A percentile compares a stretch with the other conserved stretches of the same genome.
phyloP scores from a whole-genome alignment of 768 basidiomycete species.

The Phylloporus arenicola region DNA sequence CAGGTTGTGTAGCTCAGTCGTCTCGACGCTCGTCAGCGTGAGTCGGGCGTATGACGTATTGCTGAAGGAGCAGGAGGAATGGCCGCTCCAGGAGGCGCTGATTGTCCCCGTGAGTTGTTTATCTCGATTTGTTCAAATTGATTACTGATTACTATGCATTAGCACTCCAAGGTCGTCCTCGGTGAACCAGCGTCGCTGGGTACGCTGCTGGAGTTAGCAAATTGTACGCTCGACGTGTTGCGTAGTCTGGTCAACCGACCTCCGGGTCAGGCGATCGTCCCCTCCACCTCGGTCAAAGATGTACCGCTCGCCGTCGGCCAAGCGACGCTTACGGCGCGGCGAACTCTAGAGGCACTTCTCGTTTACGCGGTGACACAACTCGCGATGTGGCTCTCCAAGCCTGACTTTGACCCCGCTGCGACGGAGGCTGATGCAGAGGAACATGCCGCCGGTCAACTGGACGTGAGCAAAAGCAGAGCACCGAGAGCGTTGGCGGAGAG shows the following conservation, averaged over 20 bases:
- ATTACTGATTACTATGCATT: background rate
- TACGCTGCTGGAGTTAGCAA: constrained; percentile 81
- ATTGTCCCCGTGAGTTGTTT: constrained; percentile 60
- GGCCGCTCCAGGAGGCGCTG: constrained; percentile 63
- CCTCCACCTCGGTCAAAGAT: constrained; percentile 27
- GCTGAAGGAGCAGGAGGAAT: constrained; percentile 59
- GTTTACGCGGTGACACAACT: constrained; percentile 74
- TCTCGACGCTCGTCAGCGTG: constrained; percentile 64
- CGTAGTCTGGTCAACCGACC: constrained; percentile 61
- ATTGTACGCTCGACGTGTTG: constrained; percentile 69
- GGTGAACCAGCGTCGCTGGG: constrained; percentile 82
- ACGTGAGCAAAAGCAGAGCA: constrained; percentile 35
- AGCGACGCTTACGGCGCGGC: constrained; percentile 51
- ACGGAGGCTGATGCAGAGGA: constrained; percentile 46
- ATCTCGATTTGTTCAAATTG: background rate
- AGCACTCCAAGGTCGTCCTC: constrained; percentile 84
- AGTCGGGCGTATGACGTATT: constrained; percentile 68
- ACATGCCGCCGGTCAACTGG: constrained; percentile 16
- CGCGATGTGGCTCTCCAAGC: constrained; percentile 71
- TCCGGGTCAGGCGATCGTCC: constrained; percentile 48
- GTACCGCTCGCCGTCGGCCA: constrained; percentile 45
- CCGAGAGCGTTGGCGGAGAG: constrained; percentile 55
- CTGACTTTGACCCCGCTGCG: constrained; percentile 50
- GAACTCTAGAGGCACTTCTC: constrained; percentile 61
- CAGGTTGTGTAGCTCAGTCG: constrained; percentile 61